Percentiles rank a stretch among this genome's conserved stretches.
phyloP scores from a whole-genome alignment of 805 yeast species.

The Cephaloascus fragrans region DNA sequence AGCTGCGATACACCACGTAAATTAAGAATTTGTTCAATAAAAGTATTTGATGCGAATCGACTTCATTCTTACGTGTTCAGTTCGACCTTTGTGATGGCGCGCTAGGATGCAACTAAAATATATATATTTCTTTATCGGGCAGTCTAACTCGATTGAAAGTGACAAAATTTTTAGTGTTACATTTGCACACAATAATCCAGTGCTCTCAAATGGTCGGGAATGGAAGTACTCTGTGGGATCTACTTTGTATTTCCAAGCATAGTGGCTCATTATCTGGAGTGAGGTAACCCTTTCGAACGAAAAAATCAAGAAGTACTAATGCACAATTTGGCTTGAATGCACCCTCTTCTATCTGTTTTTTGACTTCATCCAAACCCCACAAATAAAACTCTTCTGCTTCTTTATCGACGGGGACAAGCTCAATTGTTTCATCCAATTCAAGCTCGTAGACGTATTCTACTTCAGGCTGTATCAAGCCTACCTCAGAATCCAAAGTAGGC shows the following conservation, averaged over 20 bases:
- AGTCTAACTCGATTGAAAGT: too few relatives aligned
- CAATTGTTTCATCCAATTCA: slow-evolving; percentile 31
- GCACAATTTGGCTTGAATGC: slow-evolving; percentile 91
- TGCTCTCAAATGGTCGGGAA: slow-evolving; percentile 37
- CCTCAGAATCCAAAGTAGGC: slow-evolving; percentile 23
- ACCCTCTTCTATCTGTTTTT: slow-evolving; percentile 34
- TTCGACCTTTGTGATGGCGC: too few relatives aligned
- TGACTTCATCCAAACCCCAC: slow-evolving; percentile 50
- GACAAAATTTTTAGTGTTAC: too few relatives aligned
- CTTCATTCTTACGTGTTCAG: too few relatives aligned
- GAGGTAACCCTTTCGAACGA: slow-evolving; percentile 75
- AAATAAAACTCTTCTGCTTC: slow-evolving; percentile 66
- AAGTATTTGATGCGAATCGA: too few relatives aligned
- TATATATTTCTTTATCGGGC: too few relatives aligned
- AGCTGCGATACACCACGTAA: too few relatives aligned
- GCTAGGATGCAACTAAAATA: too few relatives aligned
- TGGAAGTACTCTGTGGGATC: slow-evolving; percentile 62
- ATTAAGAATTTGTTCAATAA: too few relatives aligned
- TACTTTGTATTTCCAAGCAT: slow-evolving; percentile 46
- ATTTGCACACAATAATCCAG: too few relatives aligned
- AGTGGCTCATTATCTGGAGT: slow-evolving; percentile 58
- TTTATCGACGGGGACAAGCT: slow-evolving; percentile 37
- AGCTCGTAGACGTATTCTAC: slow-evolving; percentile 76
- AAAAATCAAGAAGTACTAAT: slow-evolving; percentile 67
- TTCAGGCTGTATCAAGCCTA: slow-evolving; percentile 78